Conservation (phyloP, 306 rosid species). For the Vigna hirtella region DNA sequence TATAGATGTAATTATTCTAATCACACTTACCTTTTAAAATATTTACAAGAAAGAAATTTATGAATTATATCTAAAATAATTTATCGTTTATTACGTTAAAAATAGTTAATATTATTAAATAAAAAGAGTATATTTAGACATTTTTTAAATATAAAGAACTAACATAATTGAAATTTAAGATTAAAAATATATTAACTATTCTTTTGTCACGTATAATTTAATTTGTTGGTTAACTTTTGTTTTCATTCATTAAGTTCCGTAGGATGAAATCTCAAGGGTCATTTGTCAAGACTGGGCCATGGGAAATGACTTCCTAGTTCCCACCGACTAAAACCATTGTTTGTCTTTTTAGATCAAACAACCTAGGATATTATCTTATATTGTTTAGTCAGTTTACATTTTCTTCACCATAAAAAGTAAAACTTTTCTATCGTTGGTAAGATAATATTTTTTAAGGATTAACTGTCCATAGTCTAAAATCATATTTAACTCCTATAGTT, state of each 20-base stretch:
- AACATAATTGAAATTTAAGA: too few relatives aligned
- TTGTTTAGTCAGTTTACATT: neutral
- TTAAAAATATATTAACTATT: neutral
- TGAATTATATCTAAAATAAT: too few relatives aligned
- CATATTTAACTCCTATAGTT: neutral
- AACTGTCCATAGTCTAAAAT: neutral
- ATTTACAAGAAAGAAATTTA: too few relatives aligned
- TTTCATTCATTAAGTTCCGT: neutral
- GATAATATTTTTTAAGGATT: neutral
- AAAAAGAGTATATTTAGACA: too few relatives aligned
- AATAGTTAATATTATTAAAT: too few relatives aligned
- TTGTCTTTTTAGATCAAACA: neutral
- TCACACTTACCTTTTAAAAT: too few relatives aligned
- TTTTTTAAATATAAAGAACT: too few relatives aligned
- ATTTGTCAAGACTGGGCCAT: neutral
- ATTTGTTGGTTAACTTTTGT: constrained; percentile 1
- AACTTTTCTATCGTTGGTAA: neutral
- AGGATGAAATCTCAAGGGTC: neutral
- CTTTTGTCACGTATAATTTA: neutral
- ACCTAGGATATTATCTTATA: neutral
- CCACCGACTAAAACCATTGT: neutral
- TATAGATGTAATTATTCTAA: too few relatives aligned
- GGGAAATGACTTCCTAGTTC: neutral
- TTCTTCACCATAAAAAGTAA: neutral
- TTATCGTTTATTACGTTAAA: too few relatives aligned